phyloP scores from a whole-genome alignment of 2,329 filamentous ascomycete species.

The Didymella lethalis region DNA sequence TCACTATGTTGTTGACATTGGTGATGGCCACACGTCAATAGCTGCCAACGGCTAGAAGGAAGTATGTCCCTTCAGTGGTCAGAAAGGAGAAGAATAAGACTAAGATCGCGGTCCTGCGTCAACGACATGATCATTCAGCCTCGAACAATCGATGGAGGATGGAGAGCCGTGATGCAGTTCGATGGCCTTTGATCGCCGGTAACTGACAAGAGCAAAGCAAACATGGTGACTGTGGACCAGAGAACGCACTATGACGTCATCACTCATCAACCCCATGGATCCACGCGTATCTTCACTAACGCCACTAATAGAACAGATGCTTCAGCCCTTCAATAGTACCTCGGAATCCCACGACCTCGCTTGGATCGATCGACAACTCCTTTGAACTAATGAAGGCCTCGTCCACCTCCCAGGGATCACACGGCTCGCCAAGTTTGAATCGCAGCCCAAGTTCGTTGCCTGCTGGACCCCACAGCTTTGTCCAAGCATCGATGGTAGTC shows the following conservation, averaged over 20 bases:
- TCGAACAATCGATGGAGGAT: not conserved
- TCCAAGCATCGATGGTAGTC: slow-evolving; percentile 17
- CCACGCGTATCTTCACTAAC: not conserved
- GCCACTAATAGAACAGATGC: not conserved
- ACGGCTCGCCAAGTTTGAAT: slow-evolving; percentile 40
- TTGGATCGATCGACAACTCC: slow-evolving; percentile 35
- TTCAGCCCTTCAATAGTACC: slow-evolving; percentile 29
- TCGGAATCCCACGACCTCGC: slow-evolving; percentile 37
- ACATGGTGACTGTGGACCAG: not conserved
- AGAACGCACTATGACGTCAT: not conserved
- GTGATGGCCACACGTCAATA: no score
- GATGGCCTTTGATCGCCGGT: not conserved
- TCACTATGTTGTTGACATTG: no score
- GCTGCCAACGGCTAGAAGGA: no score
- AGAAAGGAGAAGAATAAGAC: not conserved
- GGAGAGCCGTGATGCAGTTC: not conserved
- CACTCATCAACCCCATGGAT: not conserved
- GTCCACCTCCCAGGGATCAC: slow-evolving; percentile 37
- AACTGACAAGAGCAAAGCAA: not conserved
- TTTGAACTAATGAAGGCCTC: slow-evolving; percentile 34
- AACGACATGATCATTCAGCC: not conserved
- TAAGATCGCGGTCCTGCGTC: not conserved
- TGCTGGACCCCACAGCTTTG: slow-evolving; percentile 29
- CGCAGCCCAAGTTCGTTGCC: slow-evolving; percentile 38
- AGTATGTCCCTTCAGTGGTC: no score